These are phyloP conservation scores for Macrotyloma uniflorum DNA, from an alignment of 306 rosid genomes.

Conservation along the genomic window DNA sequence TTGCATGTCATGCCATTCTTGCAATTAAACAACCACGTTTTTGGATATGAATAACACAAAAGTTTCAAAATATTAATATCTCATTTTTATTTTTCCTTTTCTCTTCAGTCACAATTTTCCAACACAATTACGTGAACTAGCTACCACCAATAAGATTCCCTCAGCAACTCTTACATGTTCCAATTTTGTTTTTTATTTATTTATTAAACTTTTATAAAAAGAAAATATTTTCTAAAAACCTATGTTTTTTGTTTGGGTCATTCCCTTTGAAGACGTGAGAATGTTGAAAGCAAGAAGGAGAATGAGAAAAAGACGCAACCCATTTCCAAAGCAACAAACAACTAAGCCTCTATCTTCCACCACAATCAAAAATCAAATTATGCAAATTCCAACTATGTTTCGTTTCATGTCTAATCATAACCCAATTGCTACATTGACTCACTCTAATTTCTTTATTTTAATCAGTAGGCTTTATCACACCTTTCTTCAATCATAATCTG, in stretches of 20 bases:
- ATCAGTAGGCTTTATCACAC: neutral
- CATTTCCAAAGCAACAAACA: neutral
- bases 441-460: neutral
- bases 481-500: neutral
- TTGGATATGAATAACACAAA: neutral
- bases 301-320: neutral
- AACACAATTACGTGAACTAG: neutral
- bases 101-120: neutral
- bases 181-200: too few species aligned
- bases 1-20: conserved; percentile 13
- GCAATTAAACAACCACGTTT: neutral
- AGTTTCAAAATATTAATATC: neutral
- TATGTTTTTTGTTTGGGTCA: too few species aligned
- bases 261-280: neutral
- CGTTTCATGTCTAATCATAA: neutral
- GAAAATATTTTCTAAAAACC: too few species aligned
- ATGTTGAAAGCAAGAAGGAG: neutral
- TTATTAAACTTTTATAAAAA: too few species aligned
- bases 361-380: neutral
- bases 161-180: neutral
- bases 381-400: neutral
- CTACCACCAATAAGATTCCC: neutral
- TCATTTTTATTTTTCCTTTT: neutral
- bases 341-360: neutral
- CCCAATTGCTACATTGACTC: neutral